A percentile compares a stretch with the other conserved stretches of the same genome.
Conservation (phyloP, 257 asterid genomes). For the Osmanthus fragrans region DNA sequence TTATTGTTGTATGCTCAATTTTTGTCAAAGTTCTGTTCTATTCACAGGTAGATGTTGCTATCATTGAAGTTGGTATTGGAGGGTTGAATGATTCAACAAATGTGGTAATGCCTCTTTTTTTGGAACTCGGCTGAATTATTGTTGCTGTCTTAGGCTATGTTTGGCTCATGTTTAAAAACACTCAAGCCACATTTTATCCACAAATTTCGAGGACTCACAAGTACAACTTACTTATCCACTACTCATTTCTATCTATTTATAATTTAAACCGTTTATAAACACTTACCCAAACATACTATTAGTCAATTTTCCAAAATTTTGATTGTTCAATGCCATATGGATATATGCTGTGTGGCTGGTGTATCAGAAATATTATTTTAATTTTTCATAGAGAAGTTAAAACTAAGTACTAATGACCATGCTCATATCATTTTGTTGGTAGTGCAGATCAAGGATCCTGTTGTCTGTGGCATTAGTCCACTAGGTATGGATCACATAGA, state of each 20-base stretch:
- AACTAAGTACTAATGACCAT: slow-evolving; percentile 14
- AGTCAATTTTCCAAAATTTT: slow-evolving; percentile 16
- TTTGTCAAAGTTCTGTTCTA: slow-evolving; percentile 13
- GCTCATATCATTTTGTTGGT: slow-evolving; percentile 13
- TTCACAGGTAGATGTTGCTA: slow-evolving; percentile 88
- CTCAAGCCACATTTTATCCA: too few species aligned
- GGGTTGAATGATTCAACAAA: slow-evolving; percentile 87
- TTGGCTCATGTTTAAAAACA: too few species aligned
- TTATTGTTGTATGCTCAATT: not conserved
- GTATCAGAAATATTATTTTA: not conserved
- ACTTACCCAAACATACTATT: too few species aligned
- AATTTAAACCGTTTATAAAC: too few species aligned
- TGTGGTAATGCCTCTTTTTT: slow-evolving; percentile 57
- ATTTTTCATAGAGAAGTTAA: not conserved
- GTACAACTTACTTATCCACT: too few species aligned
- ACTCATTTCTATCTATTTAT: too few species aligned
- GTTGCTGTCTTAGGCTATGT: not conserved
- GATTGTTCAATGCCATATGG: slow-evolving; percentile 1
- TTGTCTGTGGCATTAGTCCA: slow-evolving; percentile 89
- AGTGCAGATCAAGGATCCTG: slow-evolving; percentile 72
- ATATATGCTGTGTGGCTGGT: not conserved
- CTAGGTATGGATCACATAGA: slow-evolving; percentile 98
- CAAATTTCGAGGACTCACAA: too few species aligned
- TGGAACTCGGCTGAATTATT: not conserved
- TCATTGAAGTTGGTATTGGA: slow-evolving; percentile 96